Evolutionary conservation across 2,329 filamentous ascomycete genomes (phyloP).

Genomic region (Penicillium oxalicum): DNA sequence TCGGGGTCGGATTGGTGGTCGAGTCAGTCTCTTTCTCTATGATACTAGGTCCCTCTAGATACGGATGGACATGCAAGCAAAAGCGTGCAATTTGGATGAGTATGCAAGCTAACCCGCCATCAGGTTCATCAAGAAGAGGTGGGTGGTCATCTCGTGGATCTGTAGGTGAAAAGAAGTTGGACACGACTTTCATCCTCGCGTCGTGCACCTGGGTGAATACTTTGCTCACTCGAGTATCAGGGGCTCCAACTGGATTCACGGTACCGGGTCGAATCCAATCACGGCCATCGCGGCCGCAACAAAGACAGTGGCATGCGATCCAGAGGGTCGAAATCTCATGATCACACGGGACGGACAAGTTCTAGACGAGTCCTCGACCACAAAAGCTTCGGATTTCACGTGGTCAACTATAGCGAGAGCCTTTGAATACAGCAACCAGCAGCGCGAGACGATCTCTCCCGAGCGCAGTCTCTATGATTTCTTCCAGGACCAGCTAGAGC

Average conservation of each 20-base stretch:
- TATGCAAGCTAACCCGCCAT: too few relatives aligned
- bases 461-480: constrained; percentile 53
- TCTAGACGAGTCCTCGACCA: constrained; percentile 30
- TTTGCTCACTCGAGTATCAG: constrained; percentile 27
- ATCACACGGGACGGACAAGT: constrained; percentile 44
- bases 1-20: constrained; percentile 52
- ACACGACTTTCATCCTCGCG: not conserved
- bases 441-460: constrained; percentile 46
- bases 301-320: constrained; percentile 45
- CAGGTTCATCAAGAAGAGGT: constrained; percentile 47
- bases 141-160: constrained; percentile 49
- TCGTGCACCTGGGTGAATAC: not conserved
- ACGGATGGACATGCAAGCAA: too few relatives aligned
- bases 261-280: constrained; percentile 55
- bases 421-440: constrained; percentile 53
- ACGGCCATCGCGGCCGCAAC: constrained; percentile 51
- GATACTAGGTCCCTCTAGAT: too few relatives aligned
- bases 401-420: constrained; percentile 56
- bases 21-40: constrained; percentile 36
- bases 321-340: constrained; percentile 47
- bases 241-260: constrained; percentile 62
- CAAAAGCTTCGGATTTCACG: constrained; percentile 40
- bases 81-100: too few relatives aligned
- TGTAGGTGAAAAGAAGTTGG: constrained; percentile 39
- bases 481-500: constrained; percentile 46